Conservation (phyloP, 1,284 basidiomycete species). For the Pseudozyma hubeiensis region DNA sequence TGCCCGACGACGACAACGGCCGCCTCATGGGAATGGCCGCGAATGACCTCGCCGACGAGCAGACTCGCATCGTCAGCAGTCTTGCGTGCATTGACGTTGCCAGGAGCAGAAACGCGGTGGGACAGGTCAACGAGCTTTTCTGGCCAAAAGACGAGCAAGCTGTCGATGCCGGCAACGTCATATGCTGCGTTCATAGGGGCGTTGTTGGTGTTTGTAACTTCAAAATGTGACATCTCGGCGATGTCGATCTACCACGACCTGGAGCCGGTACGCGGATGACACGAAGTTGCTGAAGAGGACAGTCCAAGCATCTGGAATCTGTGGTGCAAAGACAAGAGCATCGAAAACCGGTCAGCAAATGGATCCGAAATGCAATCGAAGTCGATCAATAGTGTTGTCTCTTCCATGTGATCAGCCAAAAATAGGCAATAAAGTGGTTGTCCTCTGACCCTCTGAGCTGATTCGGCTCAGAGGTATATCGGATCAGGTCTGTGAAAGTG, state of each 20-base stretch:
- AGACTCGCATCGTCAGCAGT: background rate
- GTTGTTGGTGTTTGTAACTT: slow-evolving; percentile 8
- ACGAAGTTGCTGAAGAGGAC: slow-evolving; percentile 9
- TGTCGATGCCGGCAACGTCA: slow-evolving; percentile 13
- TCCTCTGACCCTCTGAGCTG: slow-evolving; percentile 51
- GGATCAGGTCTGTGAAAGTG: slow-evolving; percentile 58
- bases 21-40: slow-evolving; percentile 21
- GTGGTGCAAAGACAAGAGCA: background rate
- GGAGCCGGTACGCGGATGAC: slow-evolving; percentile 36
- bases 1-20: slow-evolving; percentile 33
- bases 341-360: slow-evolving; percentile 5
- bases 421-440: slow-evolving; percentile 52
- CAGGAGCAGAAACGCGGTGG: background rate
- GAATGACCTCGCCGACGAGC: slow-evolving; percentile 17
- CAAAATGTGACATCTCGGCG: slow-evolving; percentile 28
- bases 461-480: slow-evolving; percentile 45
- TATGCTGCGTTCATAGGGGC: background rate
- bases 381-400: background rate
- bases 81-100: background rate
- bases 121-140: slow-evolving; percentile 25
- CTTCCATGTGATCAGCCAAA: slow-evolving; percentile 43
- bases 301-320: slow-evolving; percentile 32
- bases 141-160: slow-evolving; percentile 42
- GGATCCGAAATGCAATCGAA: background rate
- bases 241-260: slow-evolving; percentile 44